Conservation (phyloP, 75 land plant species). For the Chamaecyparis obtusa region DNA sequence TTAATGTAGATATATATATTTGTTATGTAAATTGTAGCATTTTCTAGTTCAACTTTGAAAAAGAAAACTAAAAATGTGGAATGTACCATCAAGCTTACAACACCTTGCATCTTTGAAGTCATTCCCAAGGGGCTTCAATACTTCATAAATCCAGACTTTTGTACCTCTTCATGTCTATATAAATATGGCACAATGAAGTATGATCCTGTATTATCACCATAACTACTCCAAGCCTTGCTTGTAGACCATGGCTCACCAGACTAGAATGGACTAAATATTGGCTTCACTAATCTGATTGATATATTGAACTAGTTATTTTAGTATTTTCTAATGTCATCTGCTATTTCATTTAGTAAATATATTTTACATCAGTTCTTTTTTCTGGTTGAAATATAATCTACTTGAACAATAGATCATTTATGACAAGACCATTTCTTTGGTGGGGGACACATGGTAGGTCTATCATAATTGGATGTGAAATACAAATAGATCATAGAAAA, state of each 20-base stretch:
- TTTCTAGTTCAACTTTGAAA: too few relatives aligned
- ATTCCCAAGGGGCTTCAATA: too few relatives aligned
- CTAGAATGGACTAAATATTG: too few relatives aligned
- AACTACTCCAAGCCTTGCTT: too few relatives aligned
- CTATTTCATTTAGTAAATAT: background rate
- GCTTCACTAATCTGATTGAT: background rate
- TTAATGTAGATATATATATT: background rate
- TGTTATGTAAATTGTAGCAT: background rate
- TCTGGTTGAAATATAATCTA: background rate
- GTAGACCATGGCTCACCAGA: too few relatives aligned
- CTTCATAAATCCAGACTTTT: background rate
- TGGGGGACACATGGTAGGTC: background rate
- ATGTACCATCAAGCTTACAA: background rate
- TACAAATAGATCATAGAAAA: too few relatives aligned
- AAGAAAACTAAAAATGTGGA: background rate
- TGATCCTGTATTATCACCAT: too few relatives aligned
- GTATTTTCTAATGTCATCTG: background rate
- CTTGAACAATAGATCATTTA: background rate
- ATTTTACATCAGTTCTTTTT: background rate
- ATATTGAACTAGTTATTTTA: background rate
- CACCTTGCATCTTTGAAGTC: background rate
- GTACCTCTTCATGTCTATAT: background rate
- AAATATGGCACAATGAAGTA: background rate
- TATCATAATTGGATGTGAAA: too few relatives aligned
- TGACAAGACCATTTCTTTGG: background rate